Evolutionary conservation across 768 basidiomycete genomes (phyloP), one percentile per base, ranked within the genome.

Genomic region (Pleurotus eryngii): DNA sequence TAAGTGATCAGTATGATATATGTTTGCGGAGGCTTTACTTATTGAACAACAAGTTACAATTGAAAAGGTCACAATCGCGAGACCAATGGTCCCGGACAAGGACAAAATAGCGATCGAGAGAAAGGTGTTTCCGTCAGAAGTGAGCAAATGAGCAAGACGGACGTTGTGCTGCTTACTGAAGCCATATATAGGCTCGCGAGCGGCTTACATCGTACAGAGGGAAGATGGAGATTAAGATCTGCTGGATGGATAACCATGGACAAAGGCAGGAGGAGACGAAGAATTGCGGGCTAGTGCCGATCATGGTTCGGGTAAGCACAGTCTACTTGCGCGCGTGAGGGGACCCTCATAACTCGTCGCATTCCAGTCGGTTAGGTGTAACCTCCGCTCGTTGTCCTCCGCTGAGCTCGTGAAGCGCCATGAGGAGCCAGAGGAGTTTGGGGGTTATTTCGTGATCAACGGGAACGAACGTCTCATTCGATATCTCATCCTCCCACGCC

Each of bases 401-500:
- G 82, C 89, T 7, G 89, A 93, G 46, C 86, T 99, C 46, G 93
- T 98, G 56, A 75, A 78, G 56, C 87, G 88, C 60, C 90, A 96
- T 68, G 97, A 99, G 79, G 97, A 99, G 66, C 87, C 97, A 1
- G 94, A 97, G 74, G 97, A 98, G 71, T 98, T 98, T 67, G 97
- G 97, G 53, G 97, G 96, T 26, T 98, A 99, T 74, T 99, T 99
- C 68, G 84, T 99, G 68, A 86, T 99, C 72, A 99, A 99, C 70
- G 97, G 97, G 60, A 98, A 98, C 73, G 97, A 99, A 74, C 93
- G 95, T 74, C 84, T 99, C 60, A 95, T 99, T 63, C 93, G 97
- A 61, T 98, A 95, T 74, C 86, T 98, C 68, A 95, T 98, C 66
- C 82, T 99, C 39, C 96, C 95, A 11, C 89, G 97, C 24, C 84